Evolutionary conservation across 2,329 filamentous ascomycete species (phyloP), one percentile per base, ranked within the genome.

Genomic region (Verticillium zaregamsianum): DNA sequence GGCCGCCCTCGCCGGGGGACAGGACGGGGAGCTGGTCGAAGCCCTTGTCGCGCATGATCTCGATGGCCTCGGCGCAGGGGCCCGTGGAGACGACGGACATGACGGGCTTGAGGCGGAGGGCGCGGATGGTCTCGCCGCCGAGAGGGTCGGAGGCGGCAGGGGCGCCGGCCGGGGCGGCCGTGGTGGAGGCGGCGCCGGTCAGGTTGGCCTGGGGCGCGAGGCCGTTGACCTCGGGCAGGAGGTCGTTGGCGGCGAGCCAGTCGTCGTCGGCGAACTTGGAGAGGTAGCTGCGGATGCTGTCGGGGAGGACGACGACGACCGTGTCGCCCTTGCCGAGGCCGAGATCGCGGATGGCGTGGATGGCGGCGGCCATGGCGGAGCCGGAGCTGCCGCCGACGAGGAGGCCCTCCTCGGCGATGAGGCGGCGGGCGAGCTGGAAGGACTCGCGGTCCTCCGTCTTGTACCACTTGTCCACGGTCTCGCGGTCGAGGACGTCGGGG

Each of bases 191-290:
- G 70, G 71, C 63, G 56, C 23, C 56, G 73, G 74, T 28, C 70
- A 73, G 55, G 75, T 80, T 60, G 73, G 75, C 58, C 73, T 81
- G 64, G 79, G 84, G 59, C 80, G 86, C 66, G 78, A 83, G 45
- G 17, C 76, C 79, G 65, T 77, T 76, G 66, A 77, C 73, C 15
- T 72, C 70, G n/a, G 91, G 86, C 31, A 98, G 85, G 28, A 99
- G 91, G 73, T 94, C 90, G 78, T 99, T 99, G 66, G 95, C 95
- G 14, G 93, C 93, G 61, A 99, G 88, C 96, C 95, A 99, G 80
- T 98, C 95, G 73, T 99, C 96, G 74, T 99, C 95, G 67, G 93
- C 93, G 74, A 99, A 99, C 85, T 99, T 99, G 80, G 90, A 94
- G 31, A 99, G 87, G 76, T 99, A 99, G 77, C 92, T 97, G 71